Percentiles rank a stretch among this genome's conserved stretches.
Evolutionary conservation across 441 rosid species (phyloP).

Genomic region (Pelargonium myrrhifolium): DNA sequence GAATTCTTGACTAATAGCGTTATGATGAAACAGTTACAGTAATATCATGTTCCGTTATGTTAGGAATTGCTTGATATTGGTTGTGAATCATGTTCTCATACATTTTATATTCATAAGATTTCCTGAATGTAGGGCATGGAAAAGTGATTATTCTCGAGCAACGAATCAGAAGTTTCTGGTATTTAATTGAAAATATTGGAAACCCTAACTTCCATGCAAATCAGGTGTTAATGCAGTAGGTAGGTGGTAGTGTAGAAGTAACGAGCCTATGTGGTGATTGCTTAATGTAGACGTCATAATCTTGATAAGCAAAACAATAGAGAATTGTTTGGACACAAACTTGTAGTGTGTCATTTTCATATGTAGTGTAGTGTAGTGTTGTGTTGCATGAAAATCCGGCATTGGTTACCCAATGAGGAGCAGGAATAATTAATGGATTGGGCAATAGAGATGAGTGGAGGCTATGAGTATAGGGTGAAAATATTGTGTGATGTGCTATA

Average conservation of each 20-base stretch:
- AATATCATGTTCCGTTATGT: too few relatives aligned
- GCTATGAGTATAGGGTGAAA: background rate
- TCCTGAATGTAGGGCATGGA: too few relatives aligned
- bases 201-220: conserved; percentile 30
- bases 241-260: conserved; percentile 11
- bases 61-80: too few relatives aligned
- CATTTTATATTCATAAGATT: too few relatives aligned
- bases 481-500: too few relatives aligned
- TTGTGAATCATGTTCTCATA: too few relatives aligned
- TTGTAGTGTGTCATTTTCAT: background rate
- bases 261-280: background rate
- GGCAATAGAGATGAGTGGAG: background rate
- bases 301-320: background rate
- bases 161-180: background rate
- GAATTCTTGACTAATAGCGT: too few relatives aligned
- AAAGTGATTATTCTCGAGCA: background rate
- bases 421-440: background rate
- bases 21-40: too few relatives aligned
- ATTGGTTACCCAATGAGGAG: background rate
- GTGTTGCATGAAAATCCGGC: background rate
- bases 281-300: background rate
- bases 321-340: too few relatives aligned
- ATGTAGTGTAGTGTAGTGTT: background rate
- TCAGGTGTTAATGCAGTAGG: conserved; percentile 19
- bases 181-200: background rate